Evolutionary conservation across 2,329 filamentous ascomycete species (phyloP), one percentile per base, ranked within the genome.

Genomic region (Hymenoscyphus fraxineus): DNA sequence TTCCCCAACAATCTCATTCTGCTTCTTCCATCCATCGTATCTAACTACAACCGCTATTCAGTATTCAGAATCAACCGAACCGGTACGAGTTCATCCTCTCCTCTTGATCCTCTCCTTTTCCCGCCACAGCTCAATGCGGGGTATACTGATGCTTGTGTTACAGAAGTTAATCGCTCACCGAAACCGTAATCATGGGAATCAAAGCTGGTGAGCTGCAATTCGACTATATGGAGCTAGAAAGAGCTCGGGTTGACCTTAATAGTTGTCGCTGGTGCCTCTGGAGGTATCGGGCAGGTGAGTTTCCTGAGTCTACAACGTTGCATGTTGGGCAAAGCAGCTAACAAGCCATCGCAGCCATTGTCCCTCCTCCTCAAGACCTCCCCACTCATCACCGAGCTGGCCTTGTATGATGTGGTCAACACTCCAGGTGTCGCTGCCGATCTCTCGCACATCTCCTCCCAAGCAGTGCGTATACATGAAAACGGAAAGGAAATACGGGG

Each of bases 331-430:
- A 41, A 38, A 47, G 60, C 32, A 62, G 62, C 67, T 69, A 60
- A 70, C 65, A 58, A 63, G 63, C 61, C 38, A 65, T 51, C 65
- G 65, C 76, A 98, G 93, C 95, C 95, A 73, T 86, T 99, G 75
- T 99, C 95, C 71, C 91, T 99, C 72, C 90, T 99, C 74, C 86
- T 98, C 78, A 99, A 99, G 87, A 87, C 90, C 72, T 91, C 85
- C 76, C 90, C 93, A 70, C 87, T 92, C 76, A 85, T 99, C 75
- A 90, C 94, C 75, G 92, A 98, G 83, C 91, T 99, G 74, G 85
- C 93, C 67, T 91, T 99, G 74, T 99, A 97, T 85, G 95, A 99
- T 96, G 93, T 99, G 72, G 94, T 98, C 80, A 97, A 98, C 86
- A 96, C 93, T 60, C 93, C 93, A 73, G 95, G 95, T 80, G 95